Evolutionary conservation across 805 yeast genomes (phyloP), one percentile per base, ranked within the genome.

Genomic region (Priceomyces medius): DNA sequence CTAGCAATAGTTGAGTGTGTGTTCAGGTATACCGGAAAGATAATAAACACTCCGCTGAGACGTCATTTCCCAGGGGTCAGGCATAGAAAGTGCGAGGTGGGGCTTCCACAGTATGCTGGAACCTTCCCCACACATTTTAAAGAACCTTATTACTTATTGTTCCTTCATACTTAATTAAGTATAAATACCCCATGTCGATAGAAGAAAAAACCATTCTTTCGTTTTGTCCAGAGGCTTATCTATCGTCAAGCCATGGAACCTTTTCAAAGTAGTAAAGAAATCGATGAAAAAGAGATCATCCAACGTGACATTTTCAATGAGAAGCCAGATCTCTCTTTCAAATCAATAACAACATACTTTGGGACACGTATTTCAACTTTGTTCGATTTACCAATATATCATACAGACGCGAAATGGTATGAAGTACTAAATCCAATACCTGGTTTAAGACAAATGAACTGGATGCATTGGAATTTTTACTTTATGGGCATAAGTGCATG

Each of bases 401-500:
- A 21, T 21, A 21, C 24, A 7, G 24, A 21, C 9, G 26, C 50
- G 10, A 73, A 61, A 21, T 58, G 59, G 49, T 45, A 61, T 3
- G 49, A 50, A 23, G 40, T 42, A 40, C 38, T 73, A 31, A 73
- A 74, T 53, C 80, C 80, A 3, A 48, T 73, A 20, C 67, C 68
- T 7, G 68, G 66, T 1, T 54, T 73, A 16, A 53, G 52, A 8
- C 53, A 57, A 35, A 56, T 72, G 49, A 55, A 58, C 4, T 57
- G 69, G 42, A 67, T 58, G 43, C 83, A 81, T 53, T 81, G 85
- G 85, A 62, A 71, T 35, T 76, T 71, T 59, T 78, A 78, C 51
- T 26, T 60, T 13, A 59, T 76, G 35, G 85, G 82, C 0, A 77
- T 77, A 49, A 51, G 61, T 41, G 79, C 78, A 14, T 81, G 86